Evolutionary conservation across 129 eudicot species (phyloP), one percentile per base, ranked within the genome.

Genomic region (Deinandra increscens): DNA sequence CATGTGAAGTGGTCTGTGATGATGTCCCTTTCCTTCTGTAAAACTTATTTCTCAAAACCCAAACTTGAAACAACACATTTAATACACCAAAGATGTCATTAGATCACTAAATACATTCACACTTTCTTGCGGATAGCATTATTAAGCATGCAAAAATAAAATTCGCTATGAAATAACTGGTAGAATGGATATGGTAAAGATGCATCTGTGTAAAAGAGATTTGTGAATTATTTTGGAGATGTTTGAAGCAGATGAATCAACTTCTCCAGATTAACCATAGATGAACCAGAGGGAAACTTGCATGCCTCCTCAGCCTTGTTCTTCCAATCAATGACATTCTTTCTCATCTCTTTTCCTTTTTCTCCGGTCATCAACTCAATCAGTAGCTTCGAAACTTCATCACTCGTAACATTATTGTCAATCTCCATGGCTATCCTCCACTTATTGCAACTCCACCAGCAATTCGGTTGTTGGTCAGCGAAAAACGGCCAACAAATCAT

Each of bases 371-470:
- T 73, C 39, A 73, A 61, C 39, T 73, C 70, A n/a, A 22, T 62
- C 8, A 73, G 70, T 14, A 73, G 62, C 23, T 73, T 62, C 2
- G 45, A 10, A 20, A 70, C 65, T 39, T 70, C 75, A 36, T 70
- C 66, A 4, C 75, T 70, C 84, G 72, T 78, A 45, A 81, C 87
- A 31, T 76, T 36, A 9, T 56, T 82, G 34, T 81, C 87, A 1
- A 85, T 87, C 41, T 61, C 77, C 70, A 62, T 42, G 19, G 61
- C 70, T 4, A 60, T 13, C 31, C 14, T 49, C 70, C 69, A 73
- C 13, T 73, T 51, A 7, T 59, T 73, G 37, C 77, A 73, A 33
- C 61, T 14, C 23, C 17, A 62, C 77, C 70, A 60, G 15, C 63
- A 73, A 61, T 73, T 73, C n/a, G 61, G 7, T 20, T 58, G 68